A percentile compares a stretch with the other conserved stretches of the same genome.
Conservation (phyloP, 2,329 filamentous ascomycete genomes). For the Aspergillus udagawae region DNA sequence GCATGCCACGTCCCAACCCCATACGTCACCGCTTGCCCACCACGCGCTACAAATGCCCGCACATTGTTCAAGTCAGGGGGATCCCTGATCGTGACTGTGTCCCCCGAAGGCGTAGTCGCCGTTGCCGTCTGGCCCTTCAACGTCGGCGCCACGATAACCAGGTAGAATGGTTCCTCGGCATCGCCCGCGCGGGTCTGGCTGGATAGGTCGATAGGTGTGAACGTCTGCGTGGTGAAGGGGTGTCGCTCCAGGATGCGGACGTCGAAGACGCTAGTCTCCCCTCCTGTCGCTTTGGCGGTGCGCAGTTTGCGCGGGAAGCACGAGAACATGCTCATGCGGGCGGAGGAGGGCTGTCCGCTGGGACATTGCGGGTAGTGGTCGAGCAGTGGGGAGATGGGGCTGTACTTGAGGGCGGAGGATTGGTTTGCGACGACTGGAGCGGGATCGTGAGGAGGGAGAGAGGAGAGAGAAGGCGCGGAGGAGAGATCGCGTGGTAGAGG, state of each 20-base stretch:
- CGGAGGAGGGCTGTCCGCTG: conserved; percentile 43
- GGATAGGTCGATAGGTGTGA: conserved; percentile 67
- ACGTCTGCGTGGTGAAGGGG: conserved; percentile 91
- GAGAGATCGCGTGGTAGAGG: conserved; percentile 55
- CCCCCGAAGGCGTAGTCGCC: conserved; percentile 24
- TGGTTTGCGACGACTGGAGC: conserved; percentile 71
- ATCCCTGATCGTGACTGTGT: conserved; percentile 36
- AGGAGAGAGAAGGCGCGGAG: conserved; percentile 44
- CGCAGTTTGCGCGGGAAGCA: conserved; percentile 65
- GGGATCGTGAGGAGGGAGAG: conserved; percentile 39
- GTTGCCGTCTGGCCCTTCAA: conserved; percentile 45
- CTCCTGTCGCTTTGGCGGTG: conserved; percentile 6
- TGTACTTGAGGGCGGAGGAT: conserved; percentile 81
- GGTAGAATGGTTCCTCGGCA: conserved; percentile 50
- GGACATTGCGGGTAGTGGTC: conserved; percentile 63
- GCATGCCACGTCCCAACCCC: conserved; percentile 92
- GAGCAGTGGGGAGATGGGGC: conserved; percentile 68
- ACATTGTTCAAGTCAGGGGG: conserved; percentile 69
- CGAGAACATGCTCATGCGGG: conserved; percentile 84
- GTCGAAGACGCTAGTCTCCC: conserved; percentile 49
- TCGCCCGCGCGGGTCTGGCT: conserved; percentile 20
- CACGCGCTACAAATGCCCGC: conserved; percentile 73
- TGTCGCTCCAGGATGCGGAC: conserved; percentile 81
- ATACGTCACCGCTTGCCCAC: conserved; percentile 84
- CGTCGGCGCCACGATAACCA: conserved; percentile 86